Base-by-base conservation (phyloP, 23 red algal genomes). In the Agarophyton chilense region DNA sequence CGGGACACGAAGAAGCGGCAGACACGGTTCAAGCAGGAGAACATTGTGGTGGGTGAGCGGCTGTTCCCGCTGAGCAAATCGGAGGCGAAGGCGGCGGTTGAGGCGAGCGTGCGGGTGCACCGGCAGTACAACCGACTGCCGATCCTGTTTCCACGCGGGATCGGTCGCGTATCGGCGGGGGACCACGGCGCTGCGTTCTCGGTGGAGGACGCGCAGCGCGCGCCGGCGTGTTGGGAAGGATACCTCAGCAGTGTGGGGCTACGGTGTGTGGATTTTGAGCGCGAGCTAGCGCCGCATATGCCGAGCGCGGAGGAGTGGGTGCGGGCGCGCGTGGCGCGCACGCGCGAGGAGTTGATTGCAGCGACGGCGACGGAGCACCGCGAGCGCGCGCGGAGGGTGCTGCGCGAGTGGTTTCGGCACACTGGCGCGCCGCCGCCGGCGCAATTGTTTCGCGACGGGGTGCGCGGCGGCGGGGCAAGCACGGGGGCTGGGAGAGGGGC, bases 191-290 rank as follows among this genome's bases (percentile, higher is more conserved):
- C 39, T 17, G 40, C 86, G 22, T 77, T 90, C 39, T 29, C 51
- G 10, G 13, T 19, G 18, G 52, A 41, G 9, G 86, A 78, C 75
- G 73, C 65, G 34, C 39, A 6, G 12, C 35, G 34, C 17, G 86
- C 86, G 31, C 86, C 86, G 36, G 34, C 86, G 45, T 79, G 49
- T 19, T 90, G 86, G 86, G 86, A 90, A 40, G 52, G 40, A 25
- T 78, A 78, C 38, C 52, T 90, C 2, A 19, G 28, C 67, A 19
- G 57, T 24, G 17, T 90, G 8, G 72, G 86, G 36, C 28, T 90
- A 72, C 39, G 44, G 28, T 19, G 19, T 7, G 12, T 17, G 52
- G 21, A 45, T 21, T 90, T 64, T 35, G 72, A 77, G n/a, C 86
- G 86, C 41, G 54, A 28, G 7, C 53, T 78, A 18, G 18, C 47